A percentile compares a stretch with the other conserved stretches of the same genome.
phyloP scores from a whole-genome alignment of 306 rosid species.

The Pterocarpus santalinus region DNA sequence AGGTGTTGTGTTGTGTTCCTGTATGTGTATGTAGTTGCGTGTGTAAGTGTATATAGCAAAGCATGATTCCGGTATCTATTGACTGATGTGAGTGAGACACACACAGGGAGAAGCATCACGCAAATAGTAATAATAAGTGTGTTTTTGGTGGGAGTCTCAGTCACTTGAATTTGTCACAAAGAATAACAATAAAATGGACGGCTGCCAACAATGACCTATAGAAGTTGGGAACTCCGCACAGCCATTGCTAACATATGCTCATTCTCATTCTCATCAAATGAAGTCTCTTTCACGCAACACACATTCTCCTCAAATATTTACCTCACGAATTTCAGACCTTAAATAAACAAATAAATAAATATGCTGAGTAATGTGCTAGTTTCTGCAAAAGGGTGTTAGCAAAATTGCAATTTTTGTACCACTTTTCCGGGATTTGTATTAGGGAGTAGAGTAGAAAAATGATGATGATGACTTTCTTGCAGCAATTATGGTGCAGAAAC shows the following conservation, averaged over 20 bases:
- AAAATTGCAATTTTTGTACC: neutral
- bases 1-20: no score
- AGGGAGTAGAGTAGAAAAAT: neutral
- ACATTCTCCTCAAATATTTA: neutral
- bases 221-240: neutral
- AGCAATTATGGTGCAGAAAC: conserved; percentile 63
- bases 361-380: neutral
- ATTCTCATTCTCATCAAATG: neutral
- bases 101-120: no score
- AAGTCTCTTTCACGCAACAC: neutral
- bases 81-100: no score
- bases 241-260: neutral
- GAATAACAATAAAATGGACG: no score
- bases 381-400: conserved; percentile 26
- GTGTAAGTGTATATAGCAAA: no score
- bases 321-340: neutral
- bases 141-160: no score
- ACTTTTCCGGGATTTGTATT: no score
- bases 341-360: neutral
- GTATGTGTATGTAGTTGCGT: no score
- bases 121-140: no score
- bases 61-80: no score
- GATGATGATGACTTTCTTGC: conserved; percentile 41
- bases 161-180: no score
- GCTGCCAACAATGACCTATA: neutral